phyloP scores from a whole-genome alignment of 2,329 filamentous ascomycete genomes.

The Fusarium equiseti region DNA sequence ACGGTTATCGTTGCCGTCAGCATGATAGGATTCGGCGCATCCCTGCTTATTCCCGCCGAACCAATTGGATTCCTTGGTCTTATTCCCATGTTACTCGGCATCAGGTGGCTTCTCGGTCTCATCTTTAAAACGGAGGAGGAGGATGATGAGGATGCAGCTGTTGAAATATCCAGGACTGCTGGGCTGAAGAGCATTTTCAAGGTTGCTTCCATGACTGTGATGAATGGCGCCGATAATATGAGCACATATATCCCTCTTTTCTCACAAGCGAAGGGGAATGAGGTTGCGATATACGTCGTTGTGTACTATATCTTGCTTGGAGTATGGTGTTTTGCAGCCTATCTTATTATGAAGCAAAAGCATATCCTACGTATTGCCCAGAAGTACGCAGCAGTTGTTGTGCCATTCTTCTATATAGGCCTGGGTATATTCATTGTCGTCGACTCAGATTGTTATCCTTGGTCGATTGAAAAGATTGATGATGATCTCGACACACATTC shows the following conservation, averaged over 20 bases:
- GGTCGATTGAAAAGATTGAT: constrained; percentile 8
- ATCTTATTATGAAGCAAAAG: background rate
- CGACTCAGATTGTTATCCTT: constrained; percentile 2
- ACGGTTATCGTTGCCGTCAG: constrained; percentile 4
- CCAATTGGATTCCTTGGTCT: constrained; percentile 15
- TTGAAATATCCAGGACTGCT: background rate
- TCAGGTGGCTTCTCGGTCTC: background rate
- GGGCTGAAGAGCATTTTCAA: constrained; percentile 7
- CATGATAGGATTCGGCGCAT: constrained; percentile 9
- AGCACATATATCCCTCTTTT: constrained; percentile 8
- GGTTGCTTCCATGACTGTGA: constrained; percentile 5
- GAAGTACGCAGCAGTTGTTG: background rate
- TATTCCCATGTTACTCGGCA: background rate
- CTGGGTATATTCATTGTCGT: constrained; percentile 6
- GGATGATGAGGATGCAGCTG: background rate
- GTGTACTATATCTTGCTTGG: constrained; percentile 12
- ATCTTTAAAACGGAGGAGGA: background rate
- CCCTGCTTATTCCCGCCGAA: background rate
- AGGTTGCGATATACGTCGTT: constrained; percentile 2
- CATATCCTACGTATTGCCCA: background rate
- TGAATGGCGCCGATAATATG: constrained; percentile 8
- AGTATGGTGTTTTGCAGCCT: background rate
- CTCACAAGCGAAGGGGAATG: background rate
- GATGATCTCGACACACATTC: background rate
- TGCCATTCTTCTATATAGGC: background rate